These are phyloP conservation scores for Apiotrichum mycotoxinovorans DNA, from an alignment of 1,284 basidiomycete genomes.

Conservation along the genomic window DNA sequence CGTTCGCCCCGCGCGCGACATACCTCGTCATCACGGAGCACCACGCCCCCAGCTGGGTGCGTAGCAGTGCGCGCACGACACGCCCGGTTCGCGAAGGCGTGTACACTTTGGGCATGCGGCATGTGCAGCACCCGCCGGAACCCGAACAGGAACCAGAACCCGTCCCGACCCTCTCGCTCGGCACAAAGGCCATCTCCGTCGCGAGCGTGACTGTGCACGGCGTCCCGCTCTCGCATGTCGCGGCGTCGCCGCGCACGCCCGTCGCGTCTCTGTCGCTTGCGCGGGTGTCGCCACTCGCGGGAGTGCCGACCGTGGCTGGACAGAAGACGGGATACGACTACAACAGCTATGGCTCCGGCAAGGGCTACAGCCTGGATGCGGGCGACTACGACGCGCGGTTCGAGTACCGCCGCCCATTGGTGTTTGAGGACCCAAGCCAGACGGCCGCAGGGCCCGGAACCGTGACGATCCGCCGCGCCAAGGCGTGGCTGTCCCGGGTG, in stretches of 20 bases:
- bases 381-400: neutral
- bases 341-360: too few relatives aligned
- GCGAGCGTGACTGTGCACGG: neutral
- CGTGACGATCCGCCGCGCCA: neutral
- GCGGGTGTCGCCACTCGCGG: neutral
- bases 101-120: conserved; percentile 3
- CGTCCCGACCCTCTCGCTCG: too few relatives aligned
- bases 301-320: too few relatives aligned
- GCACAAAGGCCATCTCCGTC: neutral
- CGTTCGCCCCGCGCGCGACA: neutral
- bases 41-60: neutral
- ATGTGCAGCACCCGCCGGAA: neutral
- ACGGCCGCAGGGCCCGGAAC: neutral
- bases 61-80: neutral
- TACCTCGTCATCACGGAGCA: conserved; percentile 1
- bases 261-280: neutral
- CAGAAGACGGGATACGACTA: too few relatives aligned
- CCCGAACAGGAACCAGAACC: neutral
- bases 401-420: neutral
- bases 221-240: neutral
- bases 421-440: too few relatives aligned
- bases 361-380: too few relatives aligned
- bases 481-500: neutral
- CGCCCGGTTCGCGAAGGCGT: neutral
- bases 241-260: neutral